phyloP scores from a whole-genome alignment of 495 filamentous ascomycete genomes.

The Penicillium ochrochloron region DNA sequence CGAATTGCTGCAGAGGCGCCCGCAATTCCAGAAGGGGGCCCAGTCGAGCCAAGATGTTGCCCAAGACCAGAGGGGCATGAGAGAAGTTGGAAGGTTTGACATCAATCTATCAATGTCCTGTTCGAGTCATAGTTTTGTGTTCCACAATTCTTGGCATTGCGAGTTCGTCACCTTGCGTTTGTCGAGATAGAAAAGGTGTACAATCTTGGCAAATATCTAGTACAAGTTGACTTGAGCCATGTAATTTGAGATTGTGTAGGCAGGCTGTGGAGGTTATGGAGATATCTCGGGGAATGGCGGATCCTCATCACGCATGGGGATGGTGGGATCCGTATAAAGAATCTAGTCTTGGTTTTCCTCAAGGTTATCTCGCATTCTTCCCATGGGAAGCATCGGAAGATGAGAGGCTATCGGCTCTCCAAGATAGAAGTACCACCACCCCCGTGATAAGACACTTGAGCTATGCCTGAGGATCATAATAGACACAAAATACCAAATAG shows the following conservation, averaged over 20 bases:
- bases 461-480: conserved; percentile 4
- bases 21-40: too few species aligned
- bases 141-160: neutral
- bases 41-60: too few species aligned
- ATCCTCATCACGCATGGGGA: too few species aligned
- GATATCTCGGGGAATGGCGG: too few species aligned
- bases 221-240: conserved; percentile 54
- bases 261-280: neutral
- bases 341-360: too few species aligned
- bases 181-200: conserved; percentile 81
- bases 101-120: neutral
- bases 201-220: conserved; percentile 85
- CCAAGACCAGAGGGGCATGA: too few species aligned
- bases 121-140: neutral
- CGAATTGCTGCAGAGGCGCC: too few species aligned
- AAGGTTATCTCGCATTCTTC: too few species aligned
- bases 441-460: neutral
- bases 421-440: too few species aligned
- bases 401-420: too few species aligned
- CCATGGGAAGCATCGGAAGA: too few species aligned
- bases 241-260: neutral
- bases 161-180: conserved; percentile 74
- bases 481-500: conserved; percentile 7
- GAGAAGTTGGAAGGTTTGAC: neutral
- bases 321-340: neutral